These are phyloP conservation scores for Colletotrichum karsti DNA, from an alignment of 2,329 filamentous ascomycete genomes.

Conservation along the genomic window DNA sequence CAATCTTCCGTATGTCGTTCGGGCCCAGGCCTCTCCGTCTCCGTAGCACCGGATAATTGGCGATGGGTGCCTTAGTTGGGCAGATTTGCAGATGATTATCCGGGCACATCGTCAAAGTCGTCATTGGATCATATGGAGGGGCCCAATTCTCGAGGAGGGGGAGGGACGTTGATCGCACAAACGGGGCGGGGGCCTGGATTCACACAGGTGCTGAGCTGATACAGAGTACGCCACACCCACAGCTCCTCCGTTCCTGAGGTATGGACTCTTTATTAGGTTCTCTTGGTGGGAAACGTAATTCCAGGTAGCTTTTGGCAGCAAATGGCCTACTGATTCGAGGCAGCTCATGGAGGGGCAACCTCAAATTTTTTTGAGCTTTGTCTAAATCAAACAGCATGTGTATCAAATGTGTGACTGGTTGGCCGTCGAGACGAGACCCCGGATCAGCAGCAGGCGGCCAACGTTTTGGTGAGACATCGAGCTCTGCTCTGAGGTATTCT, in stretches of 20 bases:
- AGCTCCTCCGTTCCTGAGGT: neutral
- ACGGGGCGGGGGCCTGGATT: neutral
- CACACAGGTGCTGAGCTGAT: too few relatives aligned
- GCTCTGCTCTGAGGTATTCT: neutral
- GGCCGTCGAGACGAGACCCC: neutral
- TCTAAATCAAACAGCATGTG: constrained; percentile 14
- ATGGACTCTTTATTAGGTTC: too few relatives aligned
- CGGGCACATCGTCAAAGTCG: neutral
- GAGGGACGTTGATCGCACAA: constrained; percentile 1
- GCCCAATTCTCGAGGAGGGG: neutral
- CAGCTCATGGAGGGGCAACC: neutral
- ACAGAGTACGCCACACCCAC: neutral
- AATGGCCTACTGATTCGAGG: neutral
- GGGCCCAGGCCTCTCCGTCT: too few relatives aligned
- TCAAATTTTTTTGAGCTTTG: neutral
- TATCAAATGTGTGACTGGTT: constrained; percentile 11
- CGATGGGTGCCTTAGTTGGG: neutral
- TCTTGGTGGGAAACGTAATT: neutral
- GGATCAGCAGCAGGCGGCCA: neutral
- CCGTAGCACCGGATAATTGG: neutral
- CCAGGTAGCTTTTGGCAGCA: neutral
- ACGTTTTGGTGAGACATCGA: neutral
- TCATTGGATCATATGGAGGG: constrained; percentile 9
- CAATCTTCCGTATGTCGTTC: neutral
- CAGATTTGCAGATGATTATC: constrained; percentile 3